phyloP scores from a whole-genome alignment of 495 filamentous ascomycete species.

The Penicillium flavigenum region DNA sequence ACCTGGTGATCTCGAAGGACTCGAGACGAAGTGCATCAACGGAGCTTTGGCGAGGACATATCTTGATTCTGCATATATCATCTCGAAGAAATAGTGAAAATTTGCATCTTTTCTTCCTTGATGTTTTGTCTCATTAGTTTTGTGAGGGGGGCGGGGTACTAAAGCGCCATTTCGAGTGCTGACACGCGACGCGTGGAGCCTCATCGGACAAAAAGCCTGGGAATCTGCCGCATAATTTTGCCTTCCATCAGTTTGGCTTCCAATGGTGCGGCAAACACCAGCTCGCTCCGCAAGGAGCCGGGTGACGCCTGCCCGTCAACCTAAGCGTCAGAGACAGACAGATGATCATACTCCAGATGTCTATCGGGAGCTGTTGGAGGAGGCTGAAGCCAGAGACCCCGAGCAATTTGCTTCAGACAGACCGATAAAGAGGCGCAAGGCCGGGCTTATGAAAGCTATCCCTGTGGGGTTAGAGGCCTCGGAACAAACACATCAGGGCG shows the following conservation, averaged over 20 bases:
- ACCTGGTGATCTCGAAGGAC: slow-evolving; percentile 2
- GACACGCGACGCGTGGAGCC: slow-evolving; percentile 11
- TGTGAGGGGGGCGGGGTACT: not conserved
- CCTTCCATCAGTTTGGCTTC: not conserved
- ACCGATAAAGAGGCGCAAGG: slow-evolving; percentile 47
- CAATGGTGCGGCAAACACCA: slow-evolving; percentile 28
- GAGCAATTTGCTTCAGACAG: slow-evolving; percentile 33
- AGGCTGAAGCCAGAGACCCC: slow-evolving; percentile 52
- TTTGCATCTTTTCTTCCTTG: too few species aligned
- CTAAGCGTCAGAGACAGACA: slow-evolving; percentile 9
- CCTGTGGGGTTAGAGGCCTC: slow-evolving; percentile 13
- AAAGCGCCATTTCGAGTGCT: not conserved
- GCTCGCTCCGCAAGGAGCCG: slow-evolving; percentile 20
- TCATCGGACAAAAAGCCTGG: not conserved
- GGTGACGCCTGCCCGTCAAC: slow-evolving; percentile 17
- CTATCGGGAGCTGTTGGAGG: slow-evolving; percentile 67
- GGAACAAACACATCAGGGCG: slow-evolving; percentile 11
- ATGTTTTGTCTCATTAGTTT: not conserved
- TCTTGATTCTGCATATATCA: not conserved
- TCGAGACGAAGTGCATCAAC: not conserved
- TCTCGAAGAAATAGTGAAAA: not conserved
- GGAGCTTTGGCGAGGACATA: not conserved
- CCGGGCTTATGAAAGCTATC: slow-evolving; percentile 32
- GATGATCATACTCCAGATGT: slow-evolving; percentile 50
- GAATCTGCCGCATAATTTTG: slow-evolving; percentile 8